These are phyloP conservation scores for Davidsoniella eucalypti DNA, from an alignment of 2,329 filamentous ascomycete genomes.

Conservation along the genomic window DNA sequence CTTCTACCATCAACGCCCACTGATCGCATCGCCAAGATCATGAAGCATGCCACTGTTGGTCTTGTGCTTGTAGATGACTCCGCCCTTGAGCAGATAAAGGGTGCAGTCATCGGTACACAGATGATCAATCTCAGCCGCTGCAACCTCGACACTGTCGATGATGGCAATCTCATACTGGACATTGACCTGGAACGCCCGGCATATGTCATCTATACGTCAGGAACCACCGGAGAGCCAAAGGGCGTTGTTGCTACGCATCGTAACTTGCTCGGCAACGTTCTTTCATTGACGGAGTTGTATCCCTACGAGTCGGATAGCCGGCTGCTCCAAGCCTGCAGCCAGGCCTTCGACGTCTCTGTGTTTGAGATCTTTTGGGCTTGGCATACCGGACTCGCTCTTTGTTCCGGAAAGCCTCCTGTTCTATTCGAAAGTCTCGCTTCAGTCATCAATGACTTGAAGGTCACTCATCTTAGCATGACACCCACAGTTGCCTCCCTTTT, in stretches of 20 bases:
- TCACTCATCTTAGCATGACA: slow-evolving; percentile 74
- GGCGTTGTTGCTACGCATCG: slow-evolving; percentile 62
- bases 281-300: slow-evolving; percentile 48
- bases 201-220: slow-evolving; percentile 72
- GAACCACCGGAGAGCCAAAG: slow-evolving; percentile 66
- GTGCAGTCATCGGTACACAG: slow-evolving; percentile 12
- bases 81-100: slow-evolving; percentile 14
- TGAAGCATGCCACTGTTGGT: slow-evolving; percentile 39
- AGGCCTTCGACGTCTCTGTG: slow-evolving; percentile 74
- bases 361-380: slow-evolving; percentile 85
- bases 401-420: slow-evolving; percentile 55
- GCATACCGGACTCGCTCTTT: slow-evolving; percentile 62
- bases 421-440: slow-evolving; percentile 57
- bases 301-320: slow-evolving; percentile 34
- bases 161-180: slow-evolving; percentile 22
- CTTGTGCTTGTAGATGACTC: slow-evolving; percentile 27
- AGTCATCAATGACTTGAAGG: slow-evolving; percentile 42
- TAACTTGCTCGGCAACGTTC: slow-evolving; percentile 64
- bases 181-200: slow-evolving; percentile 37
- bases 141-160: slow-evolving; percentile 11
- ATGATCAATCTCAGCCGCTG: slow-evolving; percentile 22
- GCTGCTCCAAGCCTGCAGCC: slow-evolving; percentile 70
- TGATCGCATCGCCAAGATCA: slow-evolving; percentile 42
- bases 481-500: slow-evolving; percentile 71
- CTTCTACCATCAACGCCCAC: slow-evolving; percentile 55